These are phyloP conservation scores for Penicillium crystallinum DNA, from an alignment of 495 filamentous ascomycete species.

Conservation along the genomic window DNA sequence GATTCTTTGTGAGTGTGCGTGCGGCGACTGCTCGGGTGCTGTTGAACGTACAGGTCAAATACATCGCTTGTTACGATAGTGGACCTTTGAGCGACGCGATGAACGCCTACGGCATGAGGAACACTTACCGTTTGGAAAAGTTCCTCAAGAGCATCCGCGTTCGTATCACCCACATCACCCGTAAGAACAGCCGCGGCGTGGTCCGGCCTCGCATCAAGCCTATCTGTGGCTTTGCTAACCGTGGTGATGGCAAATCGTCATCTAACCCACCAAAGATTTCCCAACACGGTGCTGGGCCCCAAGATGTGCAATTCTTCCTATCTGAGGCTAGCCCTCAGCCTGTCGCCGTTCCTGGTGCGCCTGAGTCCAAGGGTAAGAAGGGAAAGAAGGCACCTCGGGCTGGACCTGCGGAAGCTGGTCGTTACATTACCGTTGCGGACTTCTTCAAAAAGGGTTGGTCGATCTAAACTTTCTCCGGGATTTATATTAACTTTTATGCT, in stretches of 20 bases:
- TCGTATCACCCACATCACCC: conserved; percentile 31
- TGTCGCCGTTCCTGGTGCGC: not conserved
- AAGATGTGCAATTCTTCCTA: conserved; percentile 45
- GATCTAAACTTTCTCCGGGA: not conserved
- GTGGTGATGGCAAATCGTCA: conserved; percentile 28
- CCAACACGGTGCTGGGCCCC: conserved; percentile 36
- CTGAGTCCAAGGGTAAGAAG: conserved; percentile 29
- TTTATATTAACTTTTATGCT: not conserved
- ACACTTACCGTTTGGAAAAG: conserved; percentile 28
- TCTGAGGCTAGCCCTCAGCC: conserved; percentile 15
- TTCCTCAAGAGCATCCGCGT: conserved; percentile 46
- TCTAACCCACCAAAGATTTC: conserved; percentile 30
- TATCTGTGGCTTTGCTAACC: conserved; percentile 43
- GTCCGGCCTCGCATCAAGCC: conserved; percentile 34
- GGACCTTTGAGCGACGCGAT: conserved; percentile 29
- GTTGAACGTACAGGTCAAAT: conserved; percentile 53
- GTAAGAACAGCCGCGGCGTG: conserved; percentile 33
- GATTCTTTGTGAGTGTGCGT: conserved; percentile 64
- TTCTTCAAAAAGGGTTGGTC: conserved; percentile 43
- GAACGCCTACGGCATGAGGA: conserved; percentile 8
- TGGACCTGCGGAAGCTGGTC: conserved; percentile 28
- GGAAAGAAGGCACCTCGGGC: conserved; percentile 27
- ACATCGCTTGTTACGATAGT: conserved; percentile 36
- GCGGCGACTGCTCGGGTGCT: conserved; percentile 59
- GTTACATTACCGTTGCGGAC: conserved; percentile 46